Evolutionary conservation across 768 basidiomycete genomes (phyloP).

Genomic region (Chalciporus chontae): DNA sequence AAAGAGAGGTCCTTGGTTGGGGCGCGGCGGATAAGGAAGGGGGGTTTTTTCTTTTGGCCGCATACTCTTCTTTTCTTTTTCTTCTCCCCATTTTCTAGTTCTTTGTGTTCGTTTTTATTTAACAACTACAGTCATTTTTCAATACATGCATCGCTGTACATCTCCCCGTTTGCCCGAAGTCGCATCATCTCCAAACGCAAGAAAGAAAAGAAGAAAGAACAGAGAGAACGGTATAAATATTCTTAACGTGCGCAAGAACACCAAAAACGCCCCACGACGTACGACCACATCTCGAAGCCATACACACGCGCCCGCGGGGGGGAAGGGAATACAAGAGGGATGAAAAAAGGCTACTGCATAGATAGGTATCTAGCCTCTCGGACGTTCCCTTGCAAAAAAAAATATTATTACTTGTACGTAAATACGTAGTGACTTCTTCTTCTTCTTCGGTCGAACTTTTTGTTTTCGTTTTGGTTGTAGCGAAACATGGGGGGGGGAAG

Average conservation of each 20-base stretch:
- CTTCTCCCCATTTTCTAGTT: background rate
- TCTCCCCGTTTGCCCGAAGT: conserved; percentile 9
- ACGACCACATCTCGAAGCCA: conserved; percentile 3
- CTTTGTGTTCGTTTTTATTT: conserved; percentile 4
- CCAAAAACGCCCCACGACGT: conserved; percentile 4
- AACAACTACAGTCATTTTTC: conserved; percentile 20
- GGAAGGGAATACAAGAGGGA: conserved; percentile 7
- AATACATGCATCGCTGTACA: conserved; percentile 22
- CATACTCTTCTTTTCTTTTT: background rate
- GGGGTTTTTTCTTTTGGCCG: too few relatives aligned
- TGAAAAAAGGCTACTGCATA: conserved; percentile 21
- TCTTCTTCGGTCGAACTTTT: conserved; percentile 10
- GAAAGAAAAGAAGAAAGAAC: background rate
- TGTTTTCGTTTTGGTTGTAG: background rate
- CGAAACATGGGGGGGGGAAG: too few relatives aligned
- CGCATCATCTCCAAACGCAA: conserved; percentile 11
- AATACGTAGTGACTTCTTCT: conserved; percentile 16
- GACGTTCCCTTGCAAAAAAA: conserved; percentile 25
- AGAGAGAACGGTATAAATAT: conserved; percentile 28
- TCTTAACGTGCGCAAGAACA: conserved; percentile 8
- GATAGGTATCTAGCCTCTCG: conserved; percentile 30
- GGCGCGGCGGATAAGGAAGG: too few relatives aligned
- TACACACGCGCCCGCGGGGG: conserved; percentile 1
- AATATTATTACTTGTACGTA: conserved; percentile 27
- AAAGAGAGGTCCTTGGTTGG: too few relatives aligned